Conservation (phyloP, 1,139 yeast genomes). For the Geotrichum phurueaensis region DNA sequence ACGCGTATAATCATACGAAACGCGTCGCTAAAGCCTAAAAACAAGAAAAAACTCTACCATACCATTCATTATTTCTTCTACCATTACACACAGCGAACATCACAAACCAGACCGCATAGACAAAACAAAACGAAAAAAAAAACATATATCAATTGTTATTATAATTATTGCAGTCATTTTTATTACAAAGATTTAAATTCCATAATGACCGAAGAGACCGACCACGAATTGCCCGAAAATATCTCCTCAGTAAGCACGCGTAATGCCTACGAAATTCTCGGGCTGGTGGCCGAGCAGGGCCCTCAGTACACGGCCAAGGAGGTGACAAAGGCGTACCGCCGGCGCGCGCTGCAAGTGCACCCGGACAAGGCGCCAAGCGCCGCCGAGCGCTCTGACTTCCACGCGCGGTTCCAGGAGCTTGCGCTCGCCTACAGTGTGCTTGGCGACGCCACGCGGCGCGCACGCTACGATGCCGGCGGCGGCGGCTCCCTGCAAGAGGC, state of each 20-base stretch:
- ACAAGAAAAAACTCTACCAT: not conserved
- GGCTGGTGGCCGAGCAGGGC: constrained; percentile 31
- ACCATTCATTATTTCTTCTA: no score
- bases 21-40: not conserved
- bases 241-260: constrained; percentile 31
- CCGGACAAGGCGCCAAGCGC: constrained; percentile 63
- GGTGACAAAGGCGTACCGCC: constrained; percentile 67
- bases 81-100: no score
- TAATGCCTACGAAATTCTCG: constrained; percentile 62
- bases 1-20: not conserved
- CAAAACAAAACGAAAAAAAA: no score
- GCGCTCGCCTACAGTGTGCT: constrained; percentile 73
- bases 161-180: no score
- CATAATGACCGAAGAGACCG: constrained; percentile 1
- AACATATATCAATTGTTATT: no score
- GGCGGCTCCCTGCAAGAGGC: constrained; percentile 61
- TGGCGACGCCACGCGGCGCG: constrained; percentile 51
- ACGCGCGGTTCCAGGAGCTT: constrained; percentile 54
- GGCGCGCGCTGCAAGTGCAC: constrained; percentile 61
- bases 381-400: constrained; percentile 37
- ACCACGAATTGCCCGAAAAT: constrained; percentile 11
- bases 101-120: no score
- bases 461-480: constrained; percentile 47
- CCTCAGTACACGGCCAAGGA: constrained; percentile 45
- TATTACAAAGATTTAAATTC: not conserved